Conservation (phyloP, 441 rosid species). For the Pelargonium myrrhifolium region DNA sequence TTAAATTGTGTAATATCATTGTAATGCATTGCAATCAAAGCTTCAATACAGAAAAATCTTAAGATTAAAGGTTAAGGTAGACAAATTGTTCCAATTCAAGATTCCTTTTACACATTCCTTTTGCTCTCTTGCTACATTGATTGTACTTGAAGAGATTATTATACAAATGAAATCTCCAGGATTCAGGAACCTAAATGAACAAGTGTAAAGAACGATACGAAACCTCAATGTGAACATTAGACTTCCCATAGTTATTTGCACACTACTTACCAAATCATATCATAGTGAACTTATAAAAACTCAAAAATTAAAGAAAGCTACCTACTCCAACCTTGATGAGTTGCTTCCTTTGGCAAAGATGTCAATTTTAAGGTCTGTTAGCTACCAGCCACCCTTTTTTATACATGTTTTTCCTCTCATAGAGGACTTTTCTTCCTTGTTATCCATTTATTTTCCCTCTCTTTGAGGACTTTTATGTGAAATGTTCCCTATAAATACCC, state of each 20-base stretch:
- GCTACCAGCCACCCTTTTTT: not conserved
- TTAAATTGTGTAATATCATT: no score
- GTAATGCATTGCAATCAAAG: not conserved
- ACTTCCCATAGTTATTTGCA: not conserved
- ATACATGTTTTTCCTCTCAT: not conserved
- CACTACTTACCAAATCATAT: not conserved
- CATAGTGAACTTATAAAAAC: not conserved
- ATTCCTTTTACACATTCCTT: not conserved
- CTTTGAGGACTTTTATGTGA: not conserved
- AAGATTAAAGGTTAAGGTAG: not conserved
- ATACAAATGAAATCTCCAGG: not conserved
- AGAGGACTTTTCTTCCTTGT: not conserved
- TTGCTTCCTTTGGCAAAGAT: not conserved
- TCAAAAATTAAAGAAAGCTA: not conserved
- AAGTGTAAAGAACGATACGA: not conserved
- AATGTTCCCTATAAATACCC: conserved; percentile 3
- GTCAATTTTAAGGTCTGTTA: conserved; percentile 6
- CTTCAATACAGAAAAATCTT: not conserved
- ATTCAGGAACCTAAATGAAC: no score
- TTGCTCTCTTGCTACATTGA: not conserved
- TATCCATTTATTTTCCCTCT: not conserved
- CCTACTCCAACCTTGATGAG: conserved; percentile 5
- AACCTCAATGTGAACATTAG: conserved; percentile 4
- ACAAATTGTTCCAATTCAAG: not conserved
- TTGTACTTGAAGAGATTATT: not conserved